Base-by-base conservation (phyloP, 345 rosid species). In the Sisymbrium irio region DNA sequence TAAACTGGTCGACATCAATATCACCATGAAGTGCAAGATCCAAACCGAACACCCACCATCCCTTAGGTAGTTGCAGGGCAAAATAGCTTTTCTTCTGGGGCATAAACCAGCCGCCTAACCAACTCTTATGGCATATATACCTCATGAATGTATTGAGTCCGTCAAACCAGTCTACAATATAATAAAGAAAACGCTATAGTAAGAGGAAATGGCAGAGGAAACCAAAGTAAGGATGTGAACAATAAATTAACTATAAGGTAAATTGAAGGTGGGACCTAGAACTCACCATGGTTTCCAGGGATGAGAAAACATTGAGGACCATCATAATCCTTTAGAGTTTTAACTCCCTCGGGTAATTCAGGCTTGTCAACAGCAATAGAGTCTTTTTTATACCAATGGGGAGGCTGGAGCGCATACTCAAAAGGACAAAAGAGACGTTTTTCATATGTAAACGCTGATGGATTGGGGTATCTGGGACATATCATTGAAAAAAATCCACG, bases 81-180 rank as follows among this genome's bases (percentile, higher is more conserved):
- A 92, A 95, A 73, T 95, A 95, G 83, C 99, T 95, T 85, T 88
- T 92, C 85, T 88, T 92, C 80, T 95, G 99, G 58, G 99, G 99
- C 97, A 95, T 95, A 63, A 95, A 77, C 99, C 99, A 92, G 72
- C 99, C 99, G 22, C 99, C 99, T 84, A 95, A 83, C 99, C 99
- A 95, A 82, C 90, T 95, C 81, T 95, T 92, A 72, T 92, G 98
- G 79, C 99, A 95, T 73, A 95, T 92, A 78, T 86, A 87, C 82
- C 99, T 88, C 98, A 95, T 95, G 76, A 95, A 95, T 71, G 99
- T 95, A 77, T 95, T 82, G 73, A 95, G 94, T 46, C 98, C 99
- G 77, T 95, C 99, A 42, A 95, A 95, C 99, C 99, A 95, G 80
- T 95, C 99, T 95, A 19, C 32, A 2, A 50, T 54, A 41, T 3